These are phyloP conservation scores for Gardenia jasminoides DNA, from an alignment of 257 asterid species.

Conservation along the genomic window DNA sequence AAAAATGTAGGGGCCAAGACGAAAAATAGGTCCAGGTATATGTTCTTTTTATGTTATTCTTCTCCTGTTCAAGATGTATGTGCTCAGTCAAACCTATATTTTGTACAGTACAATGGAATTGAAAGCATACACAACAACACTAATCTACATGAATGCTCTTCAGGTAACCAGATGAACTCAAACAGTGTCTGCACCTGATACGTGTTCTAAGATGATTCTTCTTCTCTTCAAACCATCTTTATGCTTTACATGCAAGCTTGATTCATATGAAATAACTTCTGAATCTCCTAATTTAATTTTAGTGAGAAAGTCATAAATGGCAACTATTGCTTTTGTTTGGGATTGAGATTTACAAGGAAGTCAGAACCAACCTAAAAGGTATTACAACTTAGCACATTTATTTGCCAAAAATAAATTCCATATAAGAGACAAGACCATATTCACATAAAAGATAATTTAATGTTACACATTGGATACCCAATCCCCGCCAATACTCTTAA, in stretches of 20 bases:
- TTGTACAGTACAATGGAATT: not conserved
- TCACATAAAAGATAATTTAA: not conserved
- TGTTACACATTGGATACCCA: not conserved
- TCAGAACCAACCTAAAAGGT: not conserved
- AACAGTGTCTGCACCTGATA: no score
- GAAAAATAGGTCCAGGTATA: not conserved
- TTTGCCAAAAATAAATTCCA: not conserved
- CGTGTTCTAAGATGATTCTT: not conserved
- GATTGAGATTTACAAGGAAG: not conserved
- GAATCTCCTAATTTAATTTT: not conserved
- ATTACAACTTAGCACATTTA: not conserved
- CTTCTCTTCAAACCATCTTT: not conserved
- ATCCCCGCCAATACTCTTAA: not conserved
- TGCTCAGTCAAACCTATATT: not conserved
- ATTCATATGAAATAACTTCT: not conserved
- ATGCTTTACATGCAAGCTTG: not conserved
- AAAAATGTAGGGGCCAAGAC: not conserved
- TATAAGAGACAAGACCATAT: not conserved
- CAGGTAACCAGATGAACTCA: no score
- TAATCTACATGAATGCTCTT: not conserved
- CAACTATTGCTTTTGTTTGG: not conserved
- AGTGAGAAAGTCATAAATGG: not conserved
- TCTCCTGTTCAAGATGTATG: not conserved
- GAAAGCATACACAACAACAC: not conserved
- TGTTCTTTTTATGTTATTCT: not conserved